Percentiles rank a stretch among this genome's conserved stretches.
These are phyloP conservation scores for Blumeriella jaapii DNA, from an alignment of 2,329 filamentous ascomycete genomes.

Conservation along the genomic window DNA sequence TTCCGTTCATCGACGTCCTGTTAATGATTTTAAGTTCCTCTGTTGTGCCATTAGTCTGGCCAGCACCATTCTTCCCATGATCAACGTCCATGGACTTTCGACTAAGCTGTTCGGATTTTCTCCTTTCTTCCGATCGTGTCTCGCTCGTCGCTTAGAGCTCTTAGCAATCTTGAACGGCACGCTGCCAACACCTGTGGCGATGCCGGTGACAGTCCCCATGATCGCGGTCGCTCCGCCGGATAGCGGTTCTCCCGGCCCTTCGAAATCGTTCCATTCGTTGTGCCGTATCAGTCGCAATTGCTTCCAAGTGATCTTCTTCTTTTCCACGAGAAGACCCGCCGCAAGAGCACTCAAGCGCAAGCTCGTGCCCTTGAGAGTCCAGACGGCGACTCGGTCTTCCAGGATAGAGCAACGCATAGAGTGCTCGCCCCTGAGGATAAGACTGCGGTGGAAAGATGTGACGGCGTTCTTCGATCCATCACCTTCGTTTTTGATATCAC, in stretches of 20 bases:
- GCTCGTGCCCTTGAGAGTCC: slow-evolving; percentile 50
- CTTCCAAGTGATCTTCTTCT: slow-evolving; percentile 50
- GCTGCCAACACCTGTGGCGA: slow-evolving; percentile 51
- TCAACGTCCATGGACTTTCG: neutral
- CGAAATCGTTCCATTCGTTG: slow-evolving; percentile 67
- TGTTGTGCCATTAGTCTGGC: too few species aligned
- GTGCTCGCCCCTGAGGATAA: slow-evolving; percentile 39
- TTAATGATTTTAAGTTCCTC: too few species aligned
- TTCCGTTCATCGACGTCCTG: slow-evolving; percentile 3
- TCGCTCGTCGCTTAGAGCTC: slow-evolving; percentile 41
- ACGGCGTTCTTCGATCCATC: slow-evolving; percentile 63
- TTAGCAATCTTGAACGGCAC: slow-evolving; percentile 52
- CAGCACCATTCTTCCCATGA: neutral
- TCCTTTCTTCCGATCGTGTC: slow-evolving; percentile 36
- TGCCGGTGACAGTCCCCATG: slow-evolving; percentile 43
- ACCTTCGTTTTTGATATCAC: slow-evolving; percentile 47
- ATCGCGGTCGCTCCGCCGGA: slow-evolving; percentile 54
- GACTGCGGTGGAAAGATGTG: slow-evolving; percentile 49
- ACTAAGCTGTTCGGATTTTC: slow-evolving; percentile 9
- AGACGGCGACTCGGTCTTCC: slow-evolving; percentile 50
- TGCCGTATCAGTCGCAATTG: slow-evolving; percentile 53
- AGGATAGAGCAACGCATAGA: slow-evolving; percentile 57
- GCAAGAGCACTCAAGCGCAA: slow-evolving; percentile 52
- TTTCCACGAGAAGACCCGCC: slow-evolving; percentile 51
- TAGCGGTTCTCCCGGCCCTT: slow-evolving; percentile 62